Base-by-base conservation (phyloP, 2,329 filamentous ascomycete species). In the Teratosphaeria nubilosa region DNA sequence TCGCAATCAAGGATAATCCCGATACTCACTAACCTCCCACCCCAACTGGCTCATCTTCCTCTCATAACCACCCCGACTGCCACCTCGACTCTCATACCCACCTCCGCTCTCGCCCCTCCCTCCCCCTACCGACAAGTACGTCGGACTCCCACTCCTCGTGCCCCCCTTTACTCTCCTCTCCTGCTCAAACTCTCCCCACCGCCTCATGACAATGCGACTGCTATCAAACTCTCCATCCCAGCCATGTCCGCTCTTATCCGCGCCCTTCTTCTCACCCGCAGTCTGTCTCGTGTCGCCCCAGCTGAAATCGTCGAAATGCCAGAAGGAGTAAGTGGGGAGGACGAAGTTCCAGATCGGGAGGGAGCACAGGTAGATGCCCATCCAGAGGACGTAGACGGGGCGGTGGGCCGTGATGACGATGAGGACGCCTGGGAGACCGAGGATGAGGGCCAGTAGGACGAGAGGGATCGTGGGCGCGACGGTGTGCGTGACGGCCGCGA, bases 301-400 rank as follows among this genome's bases (percentile, higher is more conserved):
- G 58, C 89, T 95, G 80, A 99, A 99, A 78, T 99, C 94, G 73
- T 99, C 94, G 72, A 99, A 99, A 77, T 99, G 97, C 94, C 94
- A 99, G 80, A 92, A 99, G 2, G 94, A 88, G 72, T 99, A 99
- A 7, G 84, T 84, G 0, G 94, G 94, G 9, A 99, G 84, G 41
- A 99, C 81, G 72, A 99, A 96, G 75, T 99, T 99, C 94, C 94
- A 99, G 59, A 99, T 82, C 0, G 95, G 95, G 1, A 99, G 84
- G 0, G 94, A 96, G 52, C 91, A 56, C 20, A 99, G 83, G 74
- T 99, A 99, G 74, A 97, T 94, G 51, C 94, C 72, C 94, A 99
- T 97, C 94, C 94, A 99, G 51, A 88, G 75, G 50, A 99, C 86
- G 70, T 99, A 99, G 0, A 89, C 87, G 82, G 87, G 86, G 45